Percentiles rank a stretch among this genome's conserved stretches.
phyloP scores from a whole-genome alignment of 2,329 filamentous ascomycete species.

The Alternaria rosae region DNA sequence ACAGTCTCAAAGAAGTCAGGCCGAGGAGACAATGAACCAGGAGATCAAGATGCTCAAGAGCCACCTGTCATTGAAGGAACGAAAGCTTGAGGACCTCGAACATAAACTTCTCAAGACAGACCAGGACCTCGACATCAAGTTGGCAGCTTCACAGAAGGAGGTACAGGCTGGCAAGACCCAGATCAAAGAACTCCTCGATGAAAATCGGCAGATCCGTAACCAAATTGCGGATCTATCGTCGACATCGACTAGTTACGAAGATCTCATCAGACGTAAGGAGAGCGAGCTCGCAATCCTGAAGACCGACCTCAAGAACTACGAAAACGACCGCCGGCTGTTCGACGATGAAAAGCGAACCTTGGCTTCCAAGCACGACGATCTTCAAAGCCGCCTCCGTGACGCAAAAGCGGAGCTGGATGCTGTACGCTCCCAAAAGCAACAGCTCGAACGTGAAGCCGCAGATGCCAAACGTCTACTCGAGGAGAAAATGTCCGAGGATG shows the following conservation, averaged over 20 bases:
- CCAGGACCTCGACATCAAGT: slow-evolving; percentile 86
- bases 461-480: slow-evolving; percentile 88
- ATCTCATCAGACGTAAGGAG: slow-evolving; percentile 90
- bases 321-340: slow-evolving; percentile 78
- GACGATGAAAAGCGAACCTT: slow-evolving; percentile 80
- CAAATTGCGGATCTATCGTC: slow-evolving; percentile 87
- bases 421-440: slow-evolving; percentile 81
- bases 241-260: slow-evolving; percentile 94
- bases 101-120: slow-evolving; percentile 82
- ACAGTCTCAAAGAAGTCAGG: slow-evolving; percentile 75
- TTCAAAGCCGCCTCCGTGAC: slow-evolving; percentile 78
- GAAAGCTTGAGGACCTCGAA: slow-evolving; percentile 88
- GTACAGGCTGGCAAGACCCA: slow-evolving; percentile 75
- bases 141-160: slow-evolving; percentile 80
- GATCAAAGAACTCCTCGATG: slow-evolving; percentile 77
- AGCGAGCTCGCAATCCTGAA: slow-evolving; percentile 88
- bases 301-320: slow-evolving; percentile 81
- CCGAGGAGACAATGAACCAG: slow-evolving; percentile 78
- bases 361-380: slow-evolving; percentile 77
- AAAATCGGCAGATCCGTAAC: slow-evolving; percentile 82
- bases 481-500: slow-evolving; percentile 87
- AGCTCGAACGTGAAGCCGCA: slow-evolving; percentile 85
- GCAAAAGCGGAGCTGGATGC: slow-evolving; percentile 88
- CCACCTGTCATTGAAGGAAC: slow-evolving; percentile 85
- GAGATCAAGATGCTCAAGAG: slow-evolving; percentile 93